phyloP scores from a whole-genome alignment of 306 rosid genomes.

The Potentilla sterilis region DNA sequence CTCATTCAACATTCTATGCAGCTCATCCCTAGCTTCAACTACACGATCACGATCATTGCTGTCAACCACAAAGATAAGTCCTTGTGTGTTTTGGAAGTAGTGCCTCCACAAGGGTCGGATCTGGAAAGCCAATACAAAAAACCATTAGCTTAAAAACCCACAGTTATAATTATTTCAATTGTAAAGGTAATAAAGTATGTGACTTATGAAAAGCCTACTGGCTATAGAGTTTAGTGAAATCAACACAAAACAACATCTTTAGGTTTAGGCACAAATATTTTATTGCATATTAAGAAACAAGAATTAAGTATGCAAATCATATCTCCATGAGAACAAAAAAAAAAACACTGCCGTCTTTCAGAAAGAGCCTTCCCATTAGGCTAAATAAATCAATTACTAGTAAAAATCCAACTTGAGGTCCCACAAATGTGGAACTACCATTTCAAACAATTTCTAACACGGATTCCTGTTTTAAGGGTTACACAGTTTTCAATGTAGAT shows the following conservation, averaged over 20 bases:
- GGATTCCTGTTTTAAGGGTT: not conserved
- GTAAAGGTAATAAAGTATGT: not conserved
- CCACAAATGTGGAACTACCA: not conserved
- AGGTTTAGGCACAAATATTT: not conserved
- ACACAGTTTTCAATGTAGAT: not conserved
- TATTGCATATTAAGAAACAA: not conserved
- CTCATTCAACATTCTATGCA: conserved; percentile 87
- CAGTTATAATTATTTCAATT: not conserved
- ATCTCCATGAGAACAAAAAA: too few species aligned
- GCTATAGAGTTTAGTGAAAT: not conserved
- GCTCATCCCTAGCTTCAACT: conserved; percentile 85
- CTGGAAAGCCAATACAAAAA: conserved; percentile 30
- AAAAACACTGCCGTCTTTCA: not conserved
- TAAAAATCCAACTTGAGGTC: not conserved
- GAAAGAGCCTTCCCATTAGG: not conserved
- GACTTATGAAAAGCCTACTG: not conserved
- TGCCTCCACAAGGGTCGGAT: conserved; percentile 94
- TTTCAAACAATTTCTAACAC: not conserved
- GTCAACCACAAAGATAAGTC: conserved; percentile 80
- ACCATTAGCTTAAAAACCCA: not conserved
- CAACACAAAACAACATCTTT: not conserved
- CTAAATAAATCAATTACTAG: not conserved
- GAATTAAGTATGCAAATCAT: not conserved
- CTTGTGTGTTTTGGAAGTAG: conserved; percentile 85
- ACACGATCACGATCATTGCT: conserved; percentile 85